Evolutionary conservation across 176 grass and related monocot genomes (phyloP).

Genomic region (Dactylis glomerata): DNA sequence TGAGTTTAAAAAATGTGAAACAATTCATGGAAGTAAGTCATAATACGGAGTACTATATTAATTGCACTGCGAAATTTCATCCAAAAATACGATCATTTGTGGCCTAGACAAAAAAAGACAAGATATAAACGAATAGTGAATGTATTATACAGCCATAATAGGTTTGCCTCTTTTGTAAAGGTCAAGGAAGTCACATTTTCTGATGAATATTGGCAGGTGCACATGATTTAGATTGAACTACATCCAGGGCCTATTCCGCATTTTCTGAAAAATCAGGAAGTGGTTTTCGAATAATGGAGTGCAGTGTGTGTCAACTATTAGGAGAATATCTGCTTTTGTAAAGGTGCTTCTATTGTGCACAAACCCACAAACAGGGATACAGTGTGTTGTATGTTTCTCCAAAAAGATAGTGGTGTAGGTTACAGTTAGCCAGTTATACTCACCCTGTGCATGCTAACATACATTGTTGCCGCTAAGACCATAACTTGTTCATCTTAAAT

Average conservation of each 20-base stretch:
- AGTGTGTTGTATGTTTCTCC: no score
- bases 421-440: no score
- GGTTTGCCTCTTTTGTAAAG: neutral
- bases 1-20: neutral
- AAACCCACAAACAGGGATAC: slow-evolving; percentile 13
- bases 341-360: neutral
- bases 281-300: neutral
- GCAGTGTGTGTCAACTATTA: neutral
- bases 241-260: neutral
- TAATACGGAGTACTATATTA: no score
- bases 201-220: neutral
- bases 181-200: neutral
- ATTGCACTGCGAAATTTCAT: neutral
- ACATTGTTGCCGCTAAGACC: no score
- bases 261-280: neutral
- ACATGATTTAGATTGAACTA: neutral
- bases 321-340: neutral
- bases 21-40: neutral
- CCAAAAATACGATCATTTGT: neutral
- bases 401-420: no score
- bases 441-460: no score
- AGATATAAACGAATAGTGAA: neutral
- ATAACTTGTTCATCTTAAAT: neutral
- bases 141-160: neutral
- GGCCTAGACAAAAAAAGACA: neutral